Conservation (phyloP, 179 eudicot genomes). For the Beta macrorhiza region DNA sequence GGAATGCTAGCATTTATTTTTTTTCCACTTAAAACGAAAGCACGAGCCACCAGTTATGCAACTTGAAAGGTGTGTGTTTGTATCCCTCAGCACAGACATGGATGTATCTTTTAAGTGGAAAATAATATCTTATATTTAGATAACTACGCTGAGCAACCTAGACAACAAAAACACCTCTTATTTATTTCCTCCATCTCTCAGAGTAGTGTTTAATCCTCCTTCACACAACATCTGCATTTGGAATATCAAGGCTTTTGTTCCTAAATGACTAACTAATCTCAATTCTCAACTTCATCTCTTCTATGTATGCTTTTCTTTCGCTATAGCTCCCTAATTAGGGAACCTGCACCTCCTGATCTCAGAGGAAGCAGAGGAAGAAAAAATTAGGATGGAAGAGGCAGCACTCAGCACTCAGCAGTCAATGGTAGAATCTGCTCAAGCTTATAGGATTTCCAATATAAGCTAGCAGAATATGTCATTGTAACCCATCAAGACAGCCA, state of each 20-base stretch:
- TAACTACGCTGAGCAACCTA: not conserved
- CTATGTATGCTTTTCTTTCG: not conserved
- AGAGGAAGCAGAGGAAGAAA: too few relatives aligned
- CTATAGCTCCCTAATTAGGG: not conserved
- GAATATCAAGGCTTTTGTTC: not conserved
- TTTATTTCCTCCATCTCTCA: constrained; percentile 1
- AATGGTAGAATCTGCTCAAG: not conserved
- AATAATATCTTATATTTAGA: not conserved
- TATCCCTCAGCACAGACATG: not conserved
- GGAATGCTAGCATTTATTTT: not conserved
- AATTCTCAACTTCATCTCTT: not conserved
- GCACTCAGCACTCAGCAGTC: too few relatives aligned
- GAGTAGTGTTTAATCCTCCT: not conserved
- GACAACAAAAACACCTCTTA: too few relatives aligned
- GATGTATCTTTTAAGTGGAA: not conserved
- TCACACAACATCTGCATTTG: not conserved
- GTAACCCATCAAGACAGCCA: not conserved
- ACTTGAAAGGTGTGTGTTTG: constrained; percentile 4
- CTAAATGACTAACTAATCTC: not conserved
- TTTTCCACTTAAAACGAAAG: not conserved
- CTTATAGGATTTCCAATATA: not conserved
- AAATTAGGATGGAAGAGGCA: not conserved
- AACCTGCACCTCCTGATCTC: not conserved
- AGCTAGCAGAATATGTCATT: constrained; percentile 10
- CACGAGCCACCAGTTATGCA: not conserved